Evolutionary conservation across 2,329 filamentous ascomycete genomes (phyloP).

Genomic region (Coniosporium tulheliwenetii): DNA sequence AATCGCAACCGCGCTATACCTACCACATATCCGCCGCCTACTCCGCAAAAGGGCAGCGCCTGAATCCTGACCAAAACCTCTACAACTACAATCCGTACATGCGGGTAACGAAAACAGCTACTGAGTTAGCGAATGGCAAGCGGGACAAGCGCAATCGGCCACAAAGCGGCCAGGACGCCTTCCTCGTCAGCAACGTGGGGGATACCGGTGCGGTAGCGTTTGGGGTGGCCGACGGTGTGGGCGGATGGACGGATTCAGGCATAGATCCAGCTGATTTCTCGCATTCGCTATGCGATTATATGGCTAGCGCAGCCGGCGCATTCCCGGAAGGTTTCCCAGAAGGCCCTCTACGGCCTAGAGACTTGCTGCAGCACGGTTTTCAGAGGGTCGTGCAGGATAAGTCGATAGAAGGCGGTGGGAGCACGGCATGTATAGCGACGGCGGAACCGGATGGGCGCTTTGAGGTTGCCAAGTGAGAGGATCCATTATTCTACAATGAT

Average conservation of each 20-base stretch:
- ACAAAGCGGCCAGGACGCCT: conserved; percentile 85
- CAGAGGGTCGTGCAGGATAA: conserved; percentile 63
- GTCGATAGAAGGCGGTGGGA: conserved; percentile 65
- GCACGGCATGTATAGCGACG: conserved; percentile 80
- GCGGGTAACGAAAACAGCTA: conserved; percentile 37
- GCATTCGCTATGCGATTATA: conserved; percentile 82
- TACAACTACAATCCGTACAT: conserved; percentile 27
- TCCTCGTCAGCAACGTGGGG: conserved; percentile 75
- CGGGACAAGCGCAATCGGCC: conserved; percentile 47
- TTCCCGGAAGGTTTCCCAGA: conserved; percentile 25
- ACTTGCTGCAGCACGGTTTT: conserved; percentile 71
- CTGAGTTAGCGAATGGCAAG: conserved; percentile 13
- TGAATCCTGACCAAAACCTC: conserved; percentile 4
- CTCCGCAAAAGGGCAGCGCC: conserved; percentile 14
- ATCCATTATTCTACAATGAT: not conserved
- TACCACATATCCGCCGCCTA: conserved; percentile 21
- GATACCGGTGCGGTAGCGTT: conserved; percentile 59
- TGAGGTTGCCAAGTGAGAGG: conserved; percentile 62
- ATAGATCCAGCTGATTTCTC: conserved; percentile 93
- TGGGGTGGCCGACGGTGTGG: conserved; percentile 86
- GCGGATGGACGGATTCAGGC: conserved; percentile 84
- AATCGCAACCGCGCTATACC: conserved; percentile 10
- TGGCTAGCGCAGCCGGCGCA: conserved; percentile 60
- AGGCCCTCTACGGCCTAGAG: conserved; percentile 40
- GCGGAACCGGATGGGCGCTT: conserved; percentile 57